Conservation (phyloP, 2,329 filamentous ascomycete species). For the Penicillium sp. region DNA sequence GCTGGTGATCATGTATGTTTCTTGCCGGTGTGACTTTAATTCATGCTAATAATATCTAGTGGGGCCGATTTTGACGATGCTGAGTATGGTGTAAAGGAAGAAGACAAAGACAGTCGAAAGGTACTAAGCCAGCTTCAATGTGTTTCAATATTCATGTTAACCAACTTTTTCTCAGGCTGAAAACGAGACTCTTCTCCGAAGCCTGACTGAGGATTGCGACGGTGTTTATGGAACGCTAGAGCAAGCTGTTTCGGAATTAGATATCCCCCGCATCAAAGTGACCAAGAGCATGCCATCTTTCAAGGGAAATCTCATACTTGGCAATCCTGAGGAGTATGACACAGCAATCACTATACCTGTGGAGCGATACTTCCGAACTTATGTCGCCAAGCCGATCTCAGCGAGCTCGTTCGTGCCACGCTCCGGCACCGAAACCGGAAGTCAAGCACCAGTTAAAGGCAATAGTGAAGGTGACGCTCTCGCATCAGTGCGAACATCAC, state of each 20-base stretch:
- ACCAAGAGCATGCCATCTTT: conserved; percentile 76
- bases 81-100: conserved; percentile 89
- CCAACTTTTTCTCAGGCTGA: conserved; percentile 48
- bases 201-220: conserved; percentile 66
- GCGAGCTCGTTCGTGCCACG: conserved; percentile 73
- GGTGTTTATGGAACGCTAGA: conserved; percentile 80
- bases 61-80: conserved; percentile 92
- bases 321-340: conserved; percentile 70
- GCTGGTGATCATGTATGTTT: conserved; percentile 70
- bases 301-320: conserved; percentile 76
- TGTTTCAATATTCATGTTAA: neutral
- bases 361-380: conserved; percentile 86
- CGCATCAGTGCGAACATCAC: conserved; percentile 70
- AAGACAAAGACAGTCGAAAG: conserved; percentile 74
- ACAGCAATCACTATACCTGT: conserved; percentile 79
- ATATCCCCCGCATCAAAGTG: conserved; percentile 72
- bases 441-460: conserved; percentile 28
- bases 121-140: conserved; percentile 38
- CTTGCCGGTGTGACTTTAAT: neutral
- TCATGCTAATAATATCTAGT: conserved; percentile 47
- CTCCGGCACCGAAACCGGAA: conserved; percentile 42
- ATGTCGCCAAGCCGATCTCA: conserved; percentile 69
- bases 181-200: conserved; percentile 70
- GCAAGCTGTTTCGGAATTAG: conserved; percentile 78
- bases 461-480: conserved; percentile 47